These are phyloP conservation scores for Blepharisma stoltei DNA, from an alignment of 73 alveolate species.

Conservation along the genomic window DNA sequence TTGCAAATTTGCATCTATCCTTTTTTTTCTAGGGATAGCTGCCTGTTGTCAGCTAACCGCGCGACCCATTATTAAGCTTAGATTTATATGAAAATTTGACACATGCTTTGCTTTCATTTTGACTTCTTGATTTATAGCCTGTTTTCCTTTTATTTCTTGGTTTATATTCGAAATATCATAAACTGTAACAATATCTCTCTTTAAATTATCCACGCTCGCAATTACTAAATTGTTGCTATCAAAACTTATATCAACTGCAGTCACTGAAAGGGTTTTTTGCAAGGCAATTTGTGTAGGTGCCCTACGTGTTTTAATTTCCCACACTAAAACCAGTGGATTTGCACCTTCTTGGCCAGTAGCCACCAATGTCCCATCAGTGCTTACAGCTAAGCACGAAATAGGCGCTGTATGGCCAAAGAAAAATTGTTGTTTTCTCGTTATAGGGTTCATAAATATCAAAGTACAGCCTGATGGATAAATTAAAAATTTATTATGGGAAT, in stretches of 20 bases:
- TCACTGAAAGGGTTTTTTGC: conserved; percentile 40
- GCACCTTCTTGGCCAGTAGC: conserved; percentile 64
- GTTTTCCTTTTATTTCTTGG: conserved; percentile 8
- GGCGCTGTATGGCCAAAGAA: conserved; percentile 58
- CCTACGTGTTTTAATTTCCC: conserved; percentile 63
- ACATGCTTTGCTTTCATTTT: conserved; percentile 67
- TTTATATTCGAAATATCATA: conserved; percentile 73
- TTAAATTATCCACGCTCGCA: conserved; percentile 49
- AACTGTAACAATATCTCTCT: conserved; percentile 64
- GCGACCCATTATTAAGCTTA: too few relatives aligned
- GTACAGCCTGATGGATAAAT: conserved; percentile 63
- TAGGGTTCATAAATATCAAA: conserved; percentile 52
- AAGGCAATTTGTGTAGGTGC: conserved; percentile 46
- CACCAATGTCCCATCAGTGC: conserved; percentile 54
- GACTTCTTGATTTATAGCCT: conserved; percentile 43
- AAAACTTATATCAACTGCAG: conserved; percentile 48
- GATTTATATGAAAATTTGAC: conserved; percentile 68
- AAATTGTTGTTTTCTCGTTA: conserved; percentile 46
- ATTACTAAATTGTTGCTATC: conserved; percentile 53
- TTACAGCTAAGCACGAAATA: conserved; percentile 48
- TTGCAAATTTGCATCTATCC: too few relatives aligned
- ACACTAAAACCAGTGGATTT: conserved; percentile 42
- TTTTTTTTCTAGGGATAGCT: too few relatives aligned
- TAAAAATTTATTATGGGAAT: conserved; percentile 23
- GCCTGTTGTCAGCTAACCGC: too few relatives aligned